Base-by-base conservation (phyloP, 495 filamentous ascomycete species). In the Aspergillus cristatus region DNA sequence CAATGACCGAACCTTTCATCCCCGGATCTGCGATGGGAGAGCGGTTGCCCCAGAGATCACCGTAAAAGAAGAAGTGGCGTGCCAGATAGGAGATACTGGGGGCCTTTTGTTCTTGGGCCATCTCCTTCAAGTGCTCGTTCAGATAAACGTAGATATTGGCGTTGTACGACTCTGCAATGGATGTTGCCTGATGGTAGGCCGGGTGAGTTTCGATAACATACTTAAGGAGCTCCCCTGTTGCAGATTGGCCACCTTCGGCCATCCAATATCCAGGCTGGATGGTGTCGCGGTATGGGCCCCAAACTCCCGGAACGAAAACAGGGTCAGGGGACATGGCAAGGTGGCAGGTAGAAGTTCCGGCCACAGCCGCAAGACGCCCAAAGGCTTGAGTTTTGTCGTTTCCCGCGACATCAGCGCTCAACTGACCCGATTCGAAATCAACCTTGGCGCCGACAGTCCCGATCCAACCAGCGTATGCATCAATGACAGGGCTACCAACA, bases 391-490 rank as follows among this genome's bases (percentile, higher is more conserved):
- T 72, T 17, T 83, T 75, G 54, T 93, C 85, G 60, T 88, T 90
- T 39, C 80, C 74, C 1, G 81, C 63, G 3, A 65, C 65, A 28
- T 68, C 69, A 8, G 67, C 57, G 49, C 74, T 76, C 7, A 88
- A 60, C 14, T 78, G 67, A n/a, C 75, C 70, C 18, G 67, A 58
- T 28, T 62, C 65, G 7, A 94, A 67, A 29, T 82, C 64, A 42
- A 94, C 85, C 57, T 95, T 95, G 11, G 91, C 87, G 35, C 91
- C 90, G n/a, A 98, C 91, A 2, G 90, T 96, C 26, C 91, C 91
- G 41, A 98, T 86, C 91, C 91, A 98, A 16, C 91, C 91, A 13
- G 91, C 91, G 57, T 98, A 98, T 4, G 91, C 90, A 63, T 98
- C 91, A 45, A 98, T 98, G 26, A 98, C 91, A 54, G 90, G 88